These are phyloP conservation scores for Xylariaceae sp. DNA, from an alignment of 2,329 filamentous ascomycete species.

Conservation along the genomic window DNA sequence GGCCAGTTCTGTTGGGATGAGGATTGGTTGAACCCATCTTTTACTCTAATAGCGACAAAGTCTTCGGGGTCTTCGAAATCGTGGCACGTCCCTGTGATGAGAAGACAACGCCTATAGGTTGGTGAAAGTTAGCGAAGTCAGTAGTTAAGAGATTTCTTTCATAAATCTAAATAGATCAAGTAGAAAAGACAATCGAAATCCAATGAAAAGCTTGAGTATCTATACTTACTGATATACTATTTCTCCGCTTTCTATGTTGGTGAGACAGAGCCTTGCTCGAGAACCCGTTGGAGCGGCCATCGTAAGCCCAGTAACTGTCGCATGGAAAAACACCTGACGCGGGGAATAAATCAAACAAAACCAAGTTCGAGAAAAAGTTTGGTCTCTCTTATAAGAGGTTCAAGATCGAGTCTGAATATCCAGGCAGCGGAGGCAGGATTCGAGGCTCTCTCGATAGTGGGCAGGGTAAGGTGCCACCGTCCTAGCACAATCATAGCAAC, in stretches of 20 bases:
- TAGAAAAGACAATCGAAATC: no score
- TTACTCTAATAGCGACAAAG: constrained; percentile 8
- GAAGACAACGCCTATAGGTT: constrained; percentile 9
- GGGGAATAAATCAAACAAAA: no score
- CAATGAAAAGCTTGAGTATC: no score
- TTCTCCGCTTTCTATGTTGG: not conserved
- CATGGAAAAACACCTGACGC: no score
- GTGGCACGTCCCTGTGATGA: constrained; percentile 9
- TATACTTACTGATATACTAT: not conserved
- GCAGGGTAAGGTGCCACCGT: no score
- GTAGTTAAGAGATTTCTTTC: no score
- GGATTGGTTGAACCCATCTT: constrained; percentile 6
- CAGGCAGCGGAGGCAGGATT: not conserved
- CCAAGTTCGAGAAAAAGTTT: not conserved
- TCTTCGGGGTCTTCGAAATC: constrained; percentile 3
- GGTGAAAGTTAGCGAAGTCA: no score
- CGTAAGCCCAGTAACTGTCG: no score
- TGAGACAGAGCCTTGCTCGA: not conserved
- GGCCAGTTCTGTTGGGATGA: constrained; percentile 14
- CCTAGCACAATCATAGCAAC: no score
- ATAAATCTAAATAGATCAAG: no score
- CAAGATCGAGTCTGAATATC: not conserved
- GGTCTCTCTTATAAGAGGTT: not conserved
- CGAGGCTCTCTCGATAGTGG: not conserved
- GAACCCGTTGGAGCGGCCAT: not conserved